A percentile compares a stretch with the other conserved stretches of the same genome.
phyloP scores from a whole-genome alignment of 371 early-diverging fungal genomes.

The Rhizopus stolonifer region DNA sequence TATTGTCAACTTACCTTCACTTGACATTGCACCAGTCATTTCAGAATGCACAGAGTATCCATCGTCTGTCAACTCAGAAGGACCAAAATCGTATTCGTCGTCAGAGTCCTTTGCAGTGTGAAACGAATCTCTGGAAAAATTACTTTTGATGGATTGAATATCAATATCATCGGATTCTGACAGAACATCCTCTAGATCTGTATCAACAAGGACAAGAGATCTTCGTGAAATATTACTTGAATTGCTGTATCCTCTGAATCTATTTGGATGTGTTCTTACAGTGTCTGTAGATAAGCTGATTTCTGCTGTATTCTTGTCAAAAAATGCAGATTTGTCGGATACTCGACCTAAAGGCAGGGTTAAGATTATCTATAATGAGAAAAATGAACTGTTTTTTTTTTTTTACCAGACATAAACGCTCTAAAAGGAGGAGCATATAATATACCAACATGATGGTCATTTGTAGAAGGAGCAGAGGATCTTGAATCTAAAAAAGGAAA shows the following conservation, averaged over 20 bases:
- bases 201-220: slow-evolving; percentile 2
- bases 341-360: slow-evolving; percentile 10
- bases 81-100: slow-evolving; percentile 13
- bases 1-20: slow-evolving; percentile 1
- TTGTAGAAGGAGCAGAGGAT: slow-evolving; percentile 25
- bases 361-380: neutral
- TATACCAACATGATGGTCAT: slow-evolving; percentile 57
- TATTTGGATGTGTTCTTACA: neutral
- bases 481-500: slow-evolving; percentile 11
- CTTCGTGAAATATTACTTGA: slow-evolving; percentile 15
- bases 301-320: slow-evolving; percentile 2
- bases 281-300: slow-evolving; percentile 1
- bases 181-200: slow-evolving; percentile 1
- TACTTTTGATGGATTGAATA: slow-evolving; percentile 24
- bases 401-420: slow-evolving; percentile 38
- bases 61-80: slow-evolving; percentile 4
- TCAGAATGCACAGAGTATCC: neutral
- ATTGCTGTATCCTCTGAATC: slow-evolving; percentile 13
- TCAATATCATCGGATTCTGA: slow-evolving; percentile 8
- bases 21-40: neutral
- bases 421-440: slow-evolving; percentile 61
- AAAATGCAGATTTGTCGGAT: slow-evolving; percentile 14
- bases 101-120: slow-evolving; percentile 29
- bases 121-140: slow-evolving; percentile 34
- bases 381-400: neutral